These are phyloP conservation scores for Tilletia indica DNA, from an alignment of 1,284 basidiomycete genomes.

Conservation along the genomic window DNA sequence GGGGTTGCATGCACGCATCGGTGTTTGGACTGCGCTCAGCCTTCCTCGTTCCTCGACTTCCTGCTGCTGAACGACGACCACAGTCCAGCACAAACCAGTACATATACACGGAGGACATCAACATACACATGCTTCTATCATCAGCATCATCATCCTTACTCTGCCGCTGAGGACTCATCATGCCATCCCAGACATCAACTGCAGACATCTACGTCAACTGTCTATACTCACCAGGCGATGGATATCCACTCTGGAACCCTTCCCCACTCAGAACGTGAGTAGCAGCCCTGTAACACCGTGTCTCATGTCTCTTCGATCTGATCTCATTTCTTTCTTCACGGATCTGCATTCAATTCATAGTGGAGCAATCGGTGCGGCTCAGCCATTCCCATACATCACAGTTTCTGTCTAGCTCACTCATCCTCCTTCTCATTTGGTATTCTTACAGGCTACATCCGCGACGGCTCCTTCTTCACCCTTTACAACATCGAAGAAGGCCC, in stretches of 20 bases:
- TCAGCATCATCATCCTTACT: no score
- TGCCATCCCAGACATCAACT: conserved; percentile 14
- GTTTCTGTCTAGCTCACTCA: background rate
- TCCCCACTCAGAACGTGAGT: conserved; percentile 23
- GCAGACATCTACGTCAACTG: conserved; percentile 37
- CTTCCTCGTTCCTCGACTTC: no score
- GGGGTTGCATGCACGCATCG: no score
- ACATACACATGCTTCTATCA: no score
- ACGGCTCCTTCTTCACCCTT: conserved; percentile 41
- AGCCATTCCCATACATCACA: no score
- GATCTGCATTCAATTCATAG: background rate
- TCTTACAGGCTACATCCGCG: conserved; percentile 37
- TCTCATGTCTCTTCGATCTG: background rate
- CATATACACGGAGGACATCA: no score
- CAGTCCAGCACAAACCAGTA: no score
- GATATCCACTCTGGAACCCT: conserved; percentile 43
- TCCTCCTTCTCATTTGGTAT: conserved; percentile 31
- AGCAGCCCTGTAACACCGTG: background rate
- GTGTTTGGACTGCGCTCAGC: no score
- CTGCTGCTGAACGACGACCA: no score
- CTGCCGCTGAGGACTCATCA: background rate
- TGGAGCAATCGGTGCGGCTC: conserved; percentile 5
- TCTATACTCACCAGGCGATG: conserved; percentile 37
- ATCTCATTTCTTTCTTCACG: background rate
- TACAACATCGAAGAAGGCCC: conserved; percentile 41